Evolutionary conservation across 2,329 filamentous ascomycete species (phyloP), one percentile per base, ranked within the genome.

Genomic region (Cercospora citrullina): DNA sequence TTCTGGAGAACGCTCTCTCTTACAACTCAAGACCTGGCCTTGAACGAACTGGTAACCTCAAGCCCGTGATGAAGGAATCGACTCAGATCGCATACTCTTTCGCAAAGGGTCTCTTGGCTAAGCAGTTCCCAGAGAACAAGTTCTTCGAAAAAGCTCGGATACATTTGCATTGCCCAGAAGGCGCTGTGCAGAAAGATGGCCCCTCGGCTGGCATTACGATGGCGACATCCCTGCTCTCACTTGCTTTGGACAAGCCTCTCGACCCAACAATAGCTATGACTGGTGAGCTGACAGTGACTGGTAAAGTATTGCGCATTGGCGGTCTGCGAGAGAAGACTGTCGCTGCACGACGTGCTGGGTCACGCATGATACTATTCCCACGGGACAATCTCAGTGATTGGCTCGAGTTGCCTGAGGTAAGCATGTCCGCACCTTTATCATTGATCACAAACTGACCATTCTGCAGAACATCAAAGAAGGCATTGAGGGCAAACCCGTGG

Each of bases 11-110:
- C 68, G 88, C 91, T 0, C 86, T 98, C 59, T 88, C 88, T 10
- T 85, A 89, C 30, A 86, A 86, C 67, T 94, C 92, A 28, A 87
- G 90, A 18, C 91, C 94, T 6, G 88, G 91, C 18, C 84, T 99
- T 53, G 92, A 97, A 77, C 93, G 94, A 68, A 99, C 95, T 0
- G 95, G 95, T 68, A 98, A 98, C 77, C 86, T 99, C 60, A 95
- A 97, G 83, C 88, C 88, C 16, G 95, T 99, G 45, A 99, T 99
- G 96, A 98, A 97, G 82, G 95, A 99, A 81, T 97, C 94, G 2
- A 95, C 93, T 0, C 85, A 89, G 2, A 97, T 99, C 72, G 96
- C 95, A 58, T 98, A 99, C 83, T 96, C 93, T 0, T 99, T 97
- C 77, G 90, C 93, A 75, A 98, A 98, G 83, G 90, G 93, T 0